A percentile compares a stretch with the other conserved stretches of the same genome.
Evolutionary conservation across 495 filamentous ascomycete genomes (phyloP).

Genomic region (Annulohypoxylon bovei): DNA sequence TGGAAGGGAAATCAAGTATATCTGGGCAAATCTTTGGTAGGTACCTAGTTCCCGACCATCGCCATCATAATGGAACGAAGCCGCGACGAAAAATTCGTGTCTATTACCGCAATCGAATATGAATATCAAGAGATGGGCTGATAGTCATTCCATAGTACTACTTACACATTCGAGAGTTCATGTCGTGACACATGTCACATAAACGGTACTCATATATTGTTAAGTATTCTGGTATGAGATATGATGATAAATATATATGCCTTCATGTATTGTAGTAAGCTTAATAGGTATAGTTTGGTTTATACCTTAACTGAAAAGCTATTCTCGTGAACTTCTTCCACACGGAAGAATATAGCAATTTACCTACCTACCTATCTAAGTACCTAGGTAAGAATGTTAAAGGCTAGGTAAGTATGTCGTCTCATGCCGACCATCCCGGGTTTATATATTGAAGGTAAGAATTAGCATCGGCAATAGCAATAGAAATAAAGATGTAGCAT

Average conservation of each 20-base stretch:
- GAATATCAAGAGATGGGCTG: constrained; percentile 21
- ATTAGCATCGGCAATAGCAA: neutral
- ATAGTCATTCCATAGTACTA: constrained; percentile 26
- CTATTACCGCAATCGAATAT: neutral
- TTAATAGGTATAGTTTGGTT: neutral
- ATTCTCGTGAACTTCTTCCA: neutral
- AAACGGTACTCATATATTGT: constrained; percentile 10
- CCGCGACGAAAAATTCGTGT: constrained; percentile 3
- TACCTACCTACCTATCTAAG: neutral
- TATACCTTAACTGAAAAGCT: neutral
- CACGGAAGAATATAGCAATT: neutral
- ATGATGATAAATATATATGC: neutral
- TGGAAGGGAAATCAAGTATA: constrained; percentile 12
- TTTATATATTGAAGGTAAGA: neutral
- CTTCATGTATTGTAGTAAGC: neutral
- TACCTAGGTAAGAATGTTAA: neutral
- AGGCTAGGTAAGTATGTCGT: neutral
- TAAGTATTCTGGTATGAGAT: neutral
- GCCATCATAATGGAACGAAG: neutral
- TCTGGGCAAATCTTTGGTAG: neutral
- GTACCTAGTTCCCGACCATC: neutral
- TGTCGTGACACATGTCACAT: constrained; percentile 30
- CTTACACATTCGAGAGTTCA: constrained; percentile 10
- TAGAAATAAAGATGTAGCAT: constrained; percentile 2
- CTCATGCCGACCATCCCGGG: neutral